Base-by-base conservation (phyloP, 2,329 filamentous ascomycete genomes). In the Venturia aucupariae region DNA sequence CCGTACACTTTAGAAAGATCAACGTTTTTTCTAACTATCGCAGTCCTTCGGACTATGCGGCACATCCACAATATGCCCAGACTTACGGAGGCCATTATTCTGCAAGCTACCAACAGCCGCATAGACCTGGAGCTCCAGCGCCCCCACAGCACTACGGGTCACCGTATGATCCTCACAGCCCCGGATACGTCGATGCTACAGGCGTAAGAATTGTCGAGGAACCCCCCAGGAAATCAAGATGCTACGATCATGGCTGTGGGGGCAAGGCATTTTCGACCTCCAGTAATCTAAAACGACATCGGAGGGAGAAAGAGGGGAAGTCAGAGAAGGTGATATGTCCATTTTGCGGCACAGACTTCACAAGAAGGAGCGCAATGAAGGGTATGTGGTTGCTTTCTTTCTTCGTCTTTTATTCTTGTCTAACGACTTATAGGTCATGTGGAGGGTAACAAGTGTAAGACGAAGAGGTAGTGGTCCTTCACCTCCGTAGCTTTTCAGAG, bases 211-310 rank as follows among this genome's bases (percentile, higher is more conserved):
- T 92, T 19, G 82, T 92, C 22, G 88, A 89, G 74, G 87, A 86
- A 69, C 84, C 90, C 68, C 91, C 91, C n/a, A 35, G 22, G 10
- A 96, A 96, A 77, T 92, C 92, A 57, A 91, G 96, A 74, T 97
- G 93, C 76, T 97, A 90, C 90, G 93, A 97, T 67, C 93, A 97
- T 72, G 93, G 92, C 13, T 97, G 93, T 80, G 96, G 97, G 71
- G 93, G 93, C n/a, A 24, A 87, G 92, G 90, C 96, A 72, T 97
- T 97, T 73, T 96, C 91, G 22, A 97, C 93, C 3, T 97, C 97
- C 74, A 96, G 92, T 83, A 97, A 97, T 73, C 83, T 97, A 3
- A 80, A 97, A 44, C 84, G 93, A 67, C 93, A 97, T 74, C 92
- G 97, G 76, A 85, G 93, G 54, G 93, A 97, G 76, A 97, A 96